Conservation (phyloP, 2,329 filamentous ascomycete species). For the Cladophialophora yegresii region DNA sequence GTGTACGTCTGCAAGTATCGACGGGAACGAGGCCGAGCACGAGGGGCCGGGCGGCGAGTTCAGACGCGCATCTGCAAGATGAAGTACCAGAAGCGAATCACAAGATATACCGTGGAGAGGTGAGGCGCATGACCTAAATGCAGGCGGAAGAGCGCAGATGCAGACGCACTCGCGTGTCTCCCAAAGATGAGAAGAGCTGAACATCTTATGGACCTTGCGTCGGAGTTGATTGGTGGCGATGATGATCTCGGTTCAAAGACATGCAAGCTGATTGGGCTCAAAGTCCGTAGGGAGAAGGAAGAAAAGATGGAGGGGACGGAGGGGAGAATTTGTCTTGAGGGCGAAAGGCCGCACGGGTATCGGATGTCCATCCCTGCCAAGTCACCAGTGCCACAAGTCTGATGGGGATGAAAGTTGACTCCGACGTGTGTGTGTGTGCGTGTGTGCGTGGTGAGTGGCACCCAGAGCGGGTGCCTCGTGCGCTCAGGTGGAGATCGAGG, state of each 20-base stretch:
- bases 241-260: constrained; percentile 16
- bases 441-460: no score
- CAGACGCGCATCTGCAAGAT: background rate
- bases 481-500: no score
- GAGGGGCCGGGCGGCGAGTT: constrained; percentile 1
- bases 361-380: background rate
- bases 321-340: background rate
- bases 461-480: no score
- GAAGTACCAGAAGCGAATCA: constrained; percentile 10
- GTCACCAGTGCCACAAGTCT: background rate
- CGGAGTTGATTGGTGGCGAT: constrained; percentile 16
- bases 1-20: background rate
- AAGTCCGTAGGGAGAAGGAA: constrained; percentile 22
- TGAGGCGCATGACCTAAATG: constrained; percentile 13
- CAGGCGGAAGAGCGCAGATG: constrained; percentile 1
- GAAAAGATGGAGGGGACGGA: background rate
- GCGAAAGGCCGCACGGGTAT: background rate
- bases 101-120: background rate
- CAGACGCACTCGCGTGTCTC: constrained; percentile 10
- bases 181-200: constrained; percentile 12
- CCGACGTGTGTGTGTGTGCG: no score
- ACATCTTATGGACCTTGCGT: constrained; percentile 1
- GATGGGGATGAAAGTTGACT: background rate
- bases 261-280: constrained; percentile 21
- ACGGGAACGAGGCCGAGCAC: background rate